Evolutionary conservation across 192 early-diverging fungal genomes (phyloP).

Genomic region (Linnemannia elongata): DNA sequence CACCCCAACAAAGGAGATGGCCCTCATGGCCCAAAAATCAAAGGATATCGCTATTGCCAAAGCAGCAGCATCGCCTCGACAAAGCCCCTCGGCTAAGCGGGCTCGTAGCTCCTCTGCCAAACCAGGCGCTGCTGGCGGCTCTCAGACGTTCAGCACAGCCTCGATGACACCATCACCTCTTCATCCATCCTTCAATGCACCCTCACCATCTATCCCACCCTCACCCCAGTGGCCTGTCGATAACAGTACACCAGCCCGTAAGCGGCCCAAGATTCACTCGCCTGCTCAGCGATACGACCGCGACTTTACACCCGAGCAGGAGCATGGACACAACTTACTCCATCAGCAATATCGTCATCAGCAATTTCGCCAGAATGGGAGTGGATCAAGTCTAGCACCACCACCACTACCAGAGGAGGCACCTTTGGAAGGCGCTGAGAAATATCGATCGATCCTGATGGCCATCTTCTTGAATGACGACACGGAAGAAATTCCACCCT

Average conservation of each 20-base stretch:
- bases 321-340: background rate
- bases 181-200: conserved; percentile 33
- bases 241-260: conserved; percentile 22
- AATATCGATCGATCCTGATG: conserved; percentile 85
- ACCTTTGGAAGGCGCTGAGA: conserved; percentile 60
- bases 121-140: conserved; percentile 18
- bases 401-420: conserved; percentile 2
- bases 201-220: conserved; percentile 44
- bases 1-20: conserved; percentile 65
- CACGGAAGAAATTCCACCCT: conserved; percentile 69
- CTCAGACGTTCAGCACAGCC: conserved; percentile 19
- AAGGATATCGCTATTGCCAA: background rate
- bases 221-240: conserved; percentile 38
- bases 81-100: conserved; percentile 26
- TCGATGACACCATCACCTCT: conserved; percentile 49
- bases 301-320: conserved; percentile 10
- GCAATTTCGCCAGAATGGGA: background rate
- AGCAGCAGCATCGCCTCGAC: conserved; percentile 26
- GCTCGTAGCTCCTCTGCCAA: conserved; percentile 41
- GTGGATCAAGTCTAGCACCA: conserved; percentile 1
- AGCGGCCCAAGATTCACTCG: conserved; percentile 10
- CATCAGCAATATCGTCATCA: background rate
- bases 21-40: conserved; percentile 30
- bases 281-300: conserved; percentile 15
- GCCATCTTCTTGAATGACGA: conserved; percentile 89